Conservation (phyloP, 1,284 basidiomycete species). For the Boletellus deceptivus region DNA sequence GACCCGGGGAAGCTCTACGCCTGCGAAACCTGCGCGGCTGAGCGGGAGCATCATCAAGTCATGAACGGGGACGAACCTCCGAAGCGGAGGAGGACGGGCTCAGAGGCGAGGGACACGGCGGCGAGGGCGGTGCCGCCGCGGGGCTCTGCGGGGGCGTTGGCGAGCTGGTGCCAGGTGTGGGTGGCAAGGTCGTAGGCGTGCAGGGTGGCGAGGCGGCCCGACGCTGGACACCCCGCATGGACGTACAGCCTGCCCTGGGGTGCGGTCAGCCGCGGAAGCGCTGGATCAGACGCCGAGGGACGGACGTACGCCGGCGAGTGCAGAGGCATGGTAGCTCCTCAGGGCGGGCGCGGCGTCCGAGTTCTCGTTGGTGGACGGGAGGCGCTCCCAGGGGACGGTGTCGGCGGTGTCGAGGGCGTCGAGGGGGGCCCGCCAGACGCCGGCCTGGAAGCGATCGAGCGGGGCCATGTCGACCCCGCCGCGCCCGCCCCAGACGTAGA, state of each 20-base stretch:
- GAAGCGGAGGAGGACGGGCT: too few species aligned
- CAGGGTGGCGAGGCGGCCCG: slow-evolving; percentile 35
- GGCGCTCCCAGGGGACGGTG: slow-evolving; percentile 19
- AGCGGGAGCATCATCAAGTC: too few species aligned
- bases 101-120: too few species aligned
- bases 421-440: slow-evolving; percentile 30
- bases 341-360: slow-evolving; percentile 12
- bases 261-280: neutral
- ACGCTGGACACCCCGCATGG: slow-evolving; percentile 43
- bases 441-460: slow-evolving; percentile 29
- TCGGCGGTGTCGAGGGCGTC: slow-evolving; percentile 1
- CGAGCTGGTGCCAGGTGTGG: slow-evolving; percentile 33
- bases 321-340: slow-evolving; percentile 26
- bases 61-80: too few species aligned
- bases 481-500: slow-evolving; percentile 47
- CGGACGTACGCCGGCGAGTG: slow-evolving; percentile 2
- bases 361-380: slow-evolving; percentile 17
- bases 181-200: slow-evolving; percentile 37
- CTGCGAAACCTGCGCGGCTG: slow-evolving; percentile 17
- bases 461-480: slow-evolving; percentile 41
- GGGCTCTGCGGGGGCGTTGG: slow-evolving; percentile 37
- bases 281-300: neutral
- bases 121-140: too few species aligned
- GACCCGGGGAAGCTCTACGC: slow-evolving; percentile 21
- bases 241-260: slow-evolving; percentile 38